A percentile compares a stretch with the other conserved stretches of the same genome.
These are phyloP conservation scores for Pestalotiopsis sp. DNA, from an alignment of 2,329 filamentous ascomycete species.

Conservation along the genomic window DNA sequence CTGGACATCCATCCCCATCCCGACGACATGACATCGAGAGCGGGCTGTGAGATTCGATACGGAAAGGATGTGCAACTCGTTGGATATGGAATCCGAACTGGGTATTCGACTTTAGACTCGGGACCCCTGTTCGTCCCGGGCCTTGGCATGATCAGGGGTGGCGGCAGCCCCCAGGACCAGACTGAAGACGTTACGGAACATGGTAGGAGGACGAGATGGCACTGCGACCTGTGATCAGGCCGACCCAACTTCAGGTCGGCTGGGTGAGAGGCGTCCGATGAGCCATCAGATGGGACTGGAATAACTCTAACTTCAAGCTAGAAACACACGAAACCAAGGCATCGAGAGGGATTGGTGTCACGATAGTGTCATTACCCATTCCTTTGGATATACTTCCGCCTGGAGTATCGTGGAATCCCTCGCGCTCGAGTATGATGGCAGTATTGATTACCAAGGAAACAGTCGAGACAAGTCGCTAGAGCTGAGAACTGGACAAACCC, in stretches of 20 bases:
- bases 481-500: background rate
- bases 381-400: background rate
- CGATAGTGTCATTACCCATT: background rate
- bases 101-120: constrained; percentile 9
- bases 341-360: background rate
- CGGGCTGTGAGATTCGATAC: background rate
- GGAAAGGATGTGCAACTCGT: constrained; percentile 19
- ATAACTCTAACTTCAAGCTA: background rate
- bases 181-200: constrained; percentile 12
- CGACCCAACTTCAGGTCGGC: background rate
- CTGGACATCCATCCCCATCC: constrained; percentile 13
- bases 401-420: background rate
- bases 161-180: background rate
- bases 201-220: constrained; percentile 12
- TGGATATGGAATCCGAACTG: constrained; percentile 20
- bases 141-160: constrained; percentile 12
- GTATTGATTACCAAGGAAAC: background rate
- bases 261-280: background rate
- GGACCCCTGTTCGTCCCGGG: constrained; percentile 10
- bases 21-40: constrained; percentile 20
- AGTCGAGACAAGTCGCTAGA: background rate
- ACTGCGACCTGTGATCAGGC: constrained; percentile 7
- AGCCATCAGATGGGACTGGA: constrained; percentile 3
- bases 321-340: background rate
- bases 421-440: background rate